phyloP scores from a whole-genome alignment of 2,329 filamentous ascomycete genomes.

The Nakataea oryzae region DNA sequence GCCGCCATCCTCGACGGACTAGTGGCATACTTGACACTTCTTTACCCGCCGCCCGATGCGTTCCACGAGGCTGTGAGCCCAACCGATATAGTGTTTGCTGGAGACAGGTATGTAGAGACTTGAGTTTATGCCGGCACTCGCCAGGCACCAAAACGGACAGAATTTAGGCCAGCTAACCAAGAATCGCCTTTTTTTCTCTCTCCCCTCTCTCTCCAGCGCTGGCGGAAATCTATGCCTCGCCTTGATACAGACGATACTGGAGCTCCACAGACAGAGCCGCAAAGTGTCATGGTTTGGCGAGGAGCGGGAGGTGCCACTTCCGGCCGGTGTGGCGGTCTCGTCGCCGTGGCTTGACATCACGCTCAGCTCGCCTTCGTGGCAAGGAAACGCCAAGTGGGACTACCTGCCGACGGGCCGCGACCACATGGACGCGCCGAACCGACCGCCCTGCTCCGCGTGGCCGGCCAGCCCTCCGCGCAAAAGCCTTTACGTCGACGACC shows the following conservation, averaged over 20 bases:
- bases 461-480: conserved; percentile 42
- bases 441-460: conserved; percentile 42
- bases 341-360: conserved; percentile 66
- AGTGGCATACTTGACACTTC: conserved; percentile 59
- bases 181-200: background rate
- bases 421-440: conserved; percentile 16
- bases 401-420: conserved; percentile 42
- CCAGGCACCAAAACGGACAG: background rate
- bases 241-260: conserved; percentile 58
- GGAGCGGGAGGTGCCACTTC: conserved; percentile 49
- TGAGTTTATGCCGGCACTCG: background rate
- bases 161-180: background rate
- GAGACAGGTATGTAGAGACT: conserved; percentile 42
- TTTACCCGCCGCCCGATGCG: conserved; percentile 60
- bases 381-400: conserved; percentile 44
- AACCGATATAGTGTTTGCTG: conserved; percentile 57
- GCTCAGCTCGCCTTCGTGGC: conserved; percentile 47
- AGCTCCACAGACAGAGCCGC: conserved; percentile 38
- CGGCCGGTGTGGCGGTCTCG: conserved; percentile 51
- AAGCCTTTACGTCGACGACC: conserved; percentile 44
- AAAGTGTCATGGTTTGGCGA: conserved; percentile 51
- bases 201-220: too few relatives aligned
- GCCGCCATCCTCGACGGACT: conserved; percentile 63
- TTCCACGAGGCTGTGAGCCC: conserved; percentile 56
- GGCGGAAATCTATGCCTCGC: conserved; percentile 61